phyloP scores from a whole-genome alignment of 2,329 filamentous ascomycete genomes.

The Colletotrichum simmondsii region DNA sequence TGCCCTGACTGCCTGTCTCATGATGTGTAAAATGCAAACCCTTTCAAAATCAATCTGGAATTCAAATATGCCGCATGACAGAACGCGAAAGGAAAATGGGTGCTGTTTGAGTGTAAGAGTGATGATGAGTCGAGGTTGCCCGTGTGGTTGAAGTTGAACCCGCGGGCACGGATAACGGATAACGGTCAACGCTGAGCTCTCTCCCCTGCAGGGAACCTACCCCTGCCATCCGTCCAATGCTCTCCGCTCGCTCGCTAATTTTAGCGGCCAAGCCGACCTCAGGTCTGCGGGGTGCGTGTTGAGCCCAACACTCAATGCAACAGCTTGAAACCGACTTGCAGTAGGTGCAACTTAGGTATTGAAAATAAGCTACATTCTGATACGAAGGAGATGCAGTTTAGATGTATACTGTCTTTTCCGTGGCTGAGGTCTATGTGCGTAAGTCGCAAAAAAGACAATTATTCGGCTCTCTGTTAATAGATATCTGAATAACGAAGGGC shows the following conservation, averaged over 20 bases:
- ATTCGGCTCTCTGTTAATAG: too few species aligned
- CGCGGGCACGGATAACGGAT: neutral
- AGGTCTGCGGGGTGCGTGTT: neutral
- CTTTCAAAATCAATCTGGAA: neutral
- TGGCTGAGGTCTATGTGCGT: too few species aligned
- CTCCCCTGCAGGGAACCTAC: neutral
- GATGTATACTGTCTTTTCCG: too few species aligned
- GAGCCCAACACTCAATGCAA: neutral
- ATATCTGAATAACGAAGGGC: too few species aligned
- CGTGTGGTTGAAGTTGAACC: neutral
- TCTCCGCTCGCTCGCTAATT: constrained; percentile 11
- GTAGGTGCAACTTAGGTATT: neutral
- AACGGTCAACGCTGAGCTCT: neutral
- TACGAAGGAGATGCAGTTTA: too few species aligned
- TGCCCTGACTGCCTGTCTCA: constrained; percentile 14
- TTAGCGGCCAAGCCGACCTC: neutral
- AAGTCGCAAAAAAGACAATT: too few species aligned
- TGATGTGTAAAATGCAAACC: neutral
- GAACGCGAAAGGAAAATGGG: neutral
- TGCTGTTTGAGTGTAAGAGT: neutral
- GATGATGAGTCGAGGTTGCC: neutral
- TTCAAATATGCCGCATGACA: constrained; percentile 5
- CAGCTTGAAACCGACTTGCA: neutral
- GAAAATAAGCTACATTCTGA: too few species aligned
- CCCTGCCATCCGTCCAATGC: neutral